Evolutionary conservation across 2,329 filamentous ascomycete species (phyloP).

Genomic region (Claviceps spartinae): DNA sequence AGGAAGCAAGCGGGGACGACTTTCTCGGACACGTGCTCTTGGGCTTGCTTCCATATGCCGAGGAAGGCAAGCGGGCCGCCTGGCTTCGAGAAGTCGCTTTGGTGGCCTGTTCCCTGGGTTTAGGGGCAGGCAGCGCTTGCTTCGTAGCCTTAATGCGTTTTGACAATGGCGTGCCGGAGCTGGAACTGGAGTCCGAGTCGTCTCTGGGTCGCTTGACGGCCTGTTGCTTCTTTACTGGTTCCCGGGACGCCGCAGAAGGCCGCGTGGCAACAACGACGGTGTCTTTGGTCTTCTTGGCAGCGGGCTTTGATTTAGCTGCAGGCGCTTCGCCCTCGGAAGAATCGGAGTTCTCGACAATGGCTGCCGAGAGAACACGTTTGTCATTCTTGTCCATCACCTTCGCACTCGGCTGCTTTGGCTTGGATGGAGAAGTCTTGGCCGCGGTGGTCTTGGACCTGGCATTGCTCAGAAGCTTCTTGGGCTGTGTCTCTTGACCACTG

Average conservation of each 20-base stretch:
- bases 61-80: conserved; percentile 18
- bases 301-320: conserved; percentile 16
- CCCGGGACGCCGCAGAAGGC: conserved; percentile 14
- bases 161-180: conserved; percentile 43
- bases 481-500: conserved; percentile 38
- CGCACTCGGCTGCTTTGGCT: conserved; percentile 22
- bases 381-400: conserved; percentile 17
- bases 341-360: conserved; percentile 42
- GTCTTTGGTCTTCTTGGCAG: conserved; percentile 17
- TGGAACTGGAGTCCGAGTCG: conserved; percentile 42
- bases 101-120: conserved; percentile 32
- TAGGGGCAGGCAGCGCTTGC: conserved; percentile 20
- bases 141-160: conserved; percentile 43
- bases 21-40: conserved; percentile 46
- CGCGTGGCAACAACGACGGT: conserved; percentile 20
- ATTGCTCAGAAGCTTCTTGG: conserved; percentile 36
- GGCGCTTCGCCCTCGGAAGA: conserved; percentile 37
- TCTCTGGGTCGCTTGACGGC: conserved; percentile 38
- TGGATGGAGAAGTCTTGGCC: conserved; percentile 26
- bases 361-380: conserved; percentile 38
- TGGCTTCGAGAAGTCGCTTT: conserved; percentile 34
- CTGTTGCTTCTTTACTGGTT: conserved; percentile 20
- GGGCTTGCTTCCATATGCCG: conserved; percentile 27
- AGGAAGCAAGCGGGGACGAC: conserved; percentile 52
- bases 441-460: conserved; percentile 20